Evolutionary conservation across 1,139 yeast species (phyloP), one percentile per base, ranked within the genome.

Genomic region (Yamadazyma atlantica): DNA sequence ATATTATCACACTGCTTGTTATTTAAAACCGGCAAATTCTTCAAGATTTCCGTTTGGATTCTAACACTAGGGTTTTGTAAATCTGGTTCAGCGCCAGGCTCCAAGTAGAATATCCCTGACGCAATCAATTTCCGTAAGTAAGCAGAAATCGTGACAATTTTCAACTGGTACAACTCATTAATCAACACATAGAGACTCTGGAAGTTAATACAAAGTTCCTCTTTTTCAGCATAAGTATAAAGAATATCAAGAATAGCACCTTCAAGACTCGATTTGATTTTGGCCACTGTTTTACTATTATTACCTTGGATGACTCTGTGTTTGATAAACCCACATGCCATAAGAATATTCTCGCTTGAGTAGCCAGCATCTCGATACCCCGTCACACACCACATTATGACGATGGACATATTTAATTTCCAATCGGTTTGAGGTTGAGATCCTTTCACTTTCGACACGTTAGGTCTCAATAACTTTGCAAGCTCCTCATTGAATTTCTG

Each of bases 101-200:
- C 61, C 6, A 75, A 55, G 55, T 84, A 87, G 36, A 88, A 75
- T 0, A 86, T 69, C 4, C 96, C 97, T 1, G 94, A 82, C 4
- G 96, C 88, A 36, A 89, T 88, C 26, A 88, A 63, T 46, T 83
- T 78, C 51, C 96, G 66, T 41, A 88, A 66, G 50, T 88, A 89
- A 0, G 86, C 75, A 0, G 90, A 80, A 2, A 84, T 74, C 1
- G 78, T 64, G 23, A 82, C 69, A 18, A 82, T 57, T 33, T 75
- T 73, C 34, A 75, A 57, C 28, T 68, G 72, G 35, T 73, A 69
- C 8, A 84, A 57, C 50, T 80, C 85, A 44, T 78, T 73, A 15
- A 83, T 65, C 34, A 85, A 60, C 5, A 74, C 68, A 46, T 73
- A 73, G 19, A 85, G 57, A 36, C 66, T 64, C 34, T 60, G 55